Evolutionary conservation across 2,329 filamentous ascomycete genomes (phyloP).

Genomic region (Apiospora hydei): DNA sequence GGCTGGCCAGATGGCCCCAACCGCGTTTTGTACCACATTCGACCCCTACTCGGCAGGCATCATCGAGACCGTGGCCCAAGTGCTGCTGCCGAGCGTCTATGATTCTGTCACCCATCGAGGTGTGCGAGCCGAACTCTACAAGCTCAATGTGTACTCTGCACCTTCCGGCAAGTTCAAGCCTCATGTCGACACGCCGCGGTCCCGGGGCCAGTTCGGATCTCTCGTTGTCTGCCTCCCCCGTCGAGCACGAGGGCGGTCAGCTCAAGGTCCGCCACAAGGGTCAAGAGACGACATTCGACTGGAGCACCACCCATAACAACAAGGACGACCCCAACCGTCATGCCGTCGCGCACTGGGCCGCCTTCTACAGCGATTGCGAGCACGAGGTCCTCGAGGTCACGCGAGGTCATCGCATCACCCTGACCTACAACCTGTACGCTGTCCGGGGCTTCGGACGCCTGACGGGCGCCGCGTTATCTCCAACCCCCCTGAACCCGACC

Average conservation of each 20-base stretch:
- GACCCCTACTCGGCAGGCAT: conserved; percentile 60
- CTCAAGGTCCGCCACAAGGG: conserved; percentile 51
- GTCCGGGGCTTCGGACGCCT: conserved; percentile 36
- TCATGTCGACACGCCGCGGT: conserved; percentile 62
- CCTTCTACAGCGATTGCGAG: conserved; percentile 61
- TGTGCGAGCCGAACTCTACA: conserved; percentile 62
- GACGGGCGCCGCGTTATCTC: background rate
- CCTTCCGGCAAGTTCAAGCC: conserved; percentile 58
- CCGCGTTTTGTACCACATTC: conserved; percentile 57
- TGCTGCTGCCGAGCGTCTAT: conserved; percentile 46
- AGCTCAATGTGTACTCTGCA: conserved; percentile 62
- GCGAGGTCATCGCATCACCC: conserved; percentile 59
- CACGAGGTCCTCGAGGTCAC: conserved; percentile 60
- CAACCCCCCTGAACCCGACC: background rate
- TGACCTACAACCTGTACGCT: conserved; percentile 67
- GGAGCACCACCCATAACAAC: conserved; percentile 36
- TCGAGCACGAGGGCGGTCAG: conserved; percentile 48
- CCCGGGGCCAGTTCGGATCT: conserved; percentile 56
- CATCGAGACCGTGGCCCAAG: conserved; percentile 56
- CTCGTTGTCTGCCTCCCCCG: conserved; percentile 59
- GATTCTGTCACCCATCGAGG: conserved; percentile 40
- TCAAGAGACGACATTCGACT: conserved; percentile 49
- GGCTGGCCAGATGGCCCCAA: conserved; percentile 57
- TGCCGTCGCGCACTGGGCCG: conserved; percentile 51
- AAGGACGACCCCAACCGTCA: background rate